These are phyloP conservation scores for Leishmania braziliensis DNA, from an alignment of 208 protist genomes.

Conservation along the genomic window DNA sequence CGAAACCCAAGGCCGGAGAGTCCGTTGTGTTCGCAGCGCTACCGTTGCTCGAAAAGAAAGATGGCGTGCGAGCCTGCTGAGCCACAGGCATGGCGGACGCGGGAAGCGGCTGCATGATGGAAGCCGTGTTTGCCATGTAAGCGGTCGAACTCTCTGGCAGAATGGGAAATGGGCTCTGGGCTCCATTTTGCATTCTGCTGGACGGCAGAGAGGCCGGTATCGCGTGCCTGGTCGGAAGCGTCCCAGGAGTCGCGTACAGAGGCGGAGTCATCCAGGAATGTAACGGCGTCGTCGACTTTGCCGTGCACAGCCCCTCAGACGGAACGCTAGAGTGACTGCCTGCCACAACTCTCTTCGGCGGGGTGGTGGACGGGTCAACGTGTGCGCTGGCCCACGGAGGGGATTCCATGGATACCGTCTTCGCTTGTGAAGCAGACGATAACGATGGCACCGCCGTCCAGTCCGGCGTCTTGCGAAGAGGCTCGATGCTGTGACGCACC, in stretches of 20 bases:
- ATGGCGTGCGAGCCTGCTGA: neutral
- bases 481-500: constrained; percentile 18
- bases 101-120: neutral
- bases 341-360: constrained; percentile 2
- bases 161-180: neutral
- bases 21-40: constrained; percentile 1
- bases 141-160: neutral
- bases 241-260: constrained; percentile 1
- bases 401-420: neutral
- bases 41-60: neutral
- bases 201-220: neutral
- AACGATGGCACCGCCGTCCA: neutral
- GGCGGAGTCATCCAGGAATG: constrained; percentile 2
- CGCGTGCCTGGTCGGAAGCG: neutral
- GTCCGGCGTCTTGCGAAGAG: constrained; percentile 3
- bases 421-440: neutral
- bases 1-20: constrained; percentile 10
- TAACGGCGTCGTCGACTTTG: constrained; percentile 1
- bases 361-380: neutral
- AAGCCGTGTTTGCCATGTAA: neutral
- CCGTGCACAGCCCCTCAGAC: constrained; percentile 9
- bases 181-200: neutral
- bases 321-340: constrained; percentile 6
- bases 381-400: neutral
- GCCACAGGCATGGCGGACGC: neutral